A percentile compares a stretch with the other conserved stretches of the same genome.
Conservation (phyloP, 495 filamentous ascomycete species). For the Zalerion maritima region DNA sequence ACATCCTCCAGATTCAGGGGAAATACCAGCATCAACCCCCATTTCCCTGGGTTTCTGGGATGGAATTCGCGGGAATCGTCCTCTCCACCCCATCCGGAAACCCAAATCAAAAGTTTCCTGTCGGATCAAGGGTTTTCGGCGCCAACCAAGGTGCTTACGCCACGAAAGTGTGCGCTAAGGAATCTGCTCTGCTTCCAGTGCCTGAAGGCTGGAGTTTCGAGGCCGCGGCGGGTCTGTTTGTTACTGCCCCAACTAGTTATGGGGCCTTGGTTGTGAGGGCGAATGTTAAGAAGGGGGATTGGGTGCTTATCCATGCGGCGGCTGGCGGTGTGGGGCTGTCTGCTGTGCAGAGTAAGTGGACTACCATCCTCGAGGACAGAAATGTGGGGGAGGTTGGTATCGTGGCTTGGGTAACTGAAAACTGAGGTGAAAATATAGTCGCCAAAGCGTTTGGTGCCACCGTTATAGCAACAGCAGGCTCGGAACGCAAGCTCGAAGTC, state of each 20-base stretch:
- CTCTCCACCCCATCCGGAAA: slow-evolving; percentile 42
- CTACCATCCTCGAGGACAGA: not conserved
- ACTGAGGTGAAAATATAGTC: slow-evolving; percentile 27
- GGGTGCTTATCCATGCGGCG: slow-evolving; percentile 82
- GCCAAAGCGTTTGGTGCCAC: slow-evolving; percentile 83
- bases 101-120: slow-evolving; percentile 36
- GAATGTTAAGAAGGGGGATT: slow-evolving; percentile 62
- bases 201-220: slow-evolving; percentile 69
- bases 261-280: slow-evolving; percentile 69
- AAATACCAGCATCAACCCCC: slow-evolving; percentile 53
- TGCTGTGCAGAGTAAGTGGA: slow-evolving; percentile 53
- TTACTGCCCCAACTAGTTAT: slow-evolving; percentile 84
- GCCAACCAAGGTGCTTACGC: slow-evolving; percentile 79
- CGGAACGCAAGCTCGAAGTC: slow-evolving; percentile 59
- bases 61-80: slow-evolving; percentile 74
- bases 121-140: slow-evolving; percentile 76
- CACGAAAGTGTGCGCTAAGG: slow-evolving; percentile 51
- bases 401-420: too few relatives aligned
- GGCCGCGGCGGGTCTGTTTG: slow-evolving; percentile 78
- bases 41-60: slow-evolving; percentile 77
- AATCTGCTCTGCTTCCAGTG: slow-evolving; percentile 53
- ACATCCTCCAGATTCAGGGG: slow-evolving; percentile 77
- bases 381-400: too few relatives aligned
- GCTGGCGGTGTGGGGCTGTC: slow-evolving; percentile 86
- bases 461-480: slow-evolving; percentile 80